These are phyloP conservation scores for Megacollybia platyphylla DNA, from an alignment of 1,284 basidiomycete species.

Conservation along the genomic window DNA sequence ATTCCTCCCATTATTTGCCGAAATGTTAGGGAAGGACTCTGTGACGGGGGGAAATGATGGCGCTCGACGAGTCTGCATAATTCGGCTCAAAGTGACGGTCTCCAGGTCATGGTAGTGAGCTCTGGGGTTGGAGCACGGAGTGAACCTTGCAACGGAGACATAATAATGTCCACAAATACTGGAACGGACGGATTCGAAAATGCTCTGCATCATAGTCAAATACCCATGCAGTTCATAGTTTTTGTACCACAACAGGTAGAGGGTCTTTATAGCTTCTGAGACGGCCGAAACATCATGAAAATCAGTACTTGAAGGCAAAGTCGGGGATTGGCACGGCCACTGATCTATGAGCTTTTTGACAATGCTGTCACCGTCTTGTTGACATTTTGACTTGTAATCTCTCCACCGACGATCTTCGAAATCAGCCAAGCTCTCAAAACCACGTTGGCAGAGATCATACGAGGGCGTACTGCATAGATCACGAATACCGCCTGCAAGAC, in stretches of 20 bases:
- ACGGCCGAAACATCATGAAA: neutral
- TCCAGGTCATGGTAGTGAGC: neutral
- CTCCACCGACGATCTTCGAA: neutral
- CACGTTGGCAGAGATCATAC: neutral
- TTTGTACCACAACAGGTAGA: neutral
- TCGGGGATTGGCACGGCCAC: neutral
- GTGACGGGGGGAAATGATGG: too few species aligned
- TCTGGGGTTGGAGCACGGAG: neutral
- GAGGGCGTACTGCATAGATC: slow-evolving; percentile 1
- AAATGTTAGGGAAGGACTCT: too few species aligned
- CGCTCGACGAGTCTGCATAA: neutral
- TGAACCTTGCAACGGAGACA: neutral
- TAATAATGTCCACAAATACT: neutral
- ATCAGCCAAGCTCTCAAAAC: neutral
- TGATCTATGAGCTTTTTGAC: neutral
- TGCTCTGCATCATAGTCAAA: neutral
- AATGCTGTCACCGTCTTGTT: neutral
- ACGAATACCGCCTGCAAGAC: slow-evolving; percentile 1
- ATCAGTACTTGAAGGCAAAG: neutral
- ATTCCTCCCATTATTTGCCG: too few species aligned
- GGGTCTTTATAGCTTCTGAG: neutral
- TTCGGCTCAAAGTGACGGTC: neutral
- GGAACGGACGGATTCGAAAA: neutral
- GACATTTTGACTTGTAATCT: neutral
- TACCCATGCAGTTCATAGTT: neutral